Evolutionary conservation across 805 yeast genomes (phyloP).

Genomic region (Ogataea ganodermae): DNA sequence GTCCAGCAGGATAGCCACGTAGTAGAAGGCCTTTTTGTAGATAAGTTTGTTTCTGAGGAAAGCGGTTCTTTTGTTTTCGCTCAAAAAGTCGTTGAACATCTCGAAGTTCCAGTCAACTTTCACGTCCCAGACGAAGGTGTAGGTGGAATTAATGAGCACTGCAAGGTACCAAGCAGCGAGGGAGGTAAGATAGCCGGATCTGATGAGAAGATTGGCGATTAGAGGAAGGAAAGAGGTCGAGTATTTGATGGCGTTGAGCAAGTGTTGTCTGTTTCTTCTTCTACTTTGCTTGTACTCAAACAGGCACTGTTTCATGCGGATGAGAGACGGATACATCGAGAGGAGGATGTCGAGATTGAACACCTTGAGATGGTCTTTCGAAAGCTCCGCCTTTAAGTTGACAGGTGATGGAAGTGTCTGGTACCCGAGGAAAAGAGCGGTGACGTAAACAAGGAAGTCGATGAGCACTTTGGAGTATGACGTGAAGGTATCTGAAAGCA

Average conservation of each 20-base stretch:
- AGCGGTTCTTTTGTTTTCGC: conserved; percentile 18
- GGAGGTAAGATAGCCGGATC: conserved; percentile 27
- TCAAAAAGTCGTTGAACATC: conserved; percentile 42
- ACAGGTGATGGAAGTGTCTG: conserved; percentile 36
- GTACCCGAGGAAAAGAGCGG: conserved; percentile 44
- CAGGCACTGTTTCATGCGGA: conserved; percentile 82
- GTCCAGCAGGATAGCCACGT: conserved; percentile 59
- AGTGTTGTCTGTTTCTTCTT: conserved; percentile 49
- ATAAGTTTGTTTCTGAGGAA: conserved; percentile 34
- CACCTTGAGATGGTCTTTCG: conserved; percentile 31
- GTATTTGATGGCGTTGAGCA: conserved; percentile 77
- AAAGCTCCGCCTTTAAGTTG: conserved; percentile 27
- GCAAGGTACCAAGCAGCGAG: conserved; percentile 46
- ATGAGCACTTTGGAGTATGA: conserved; percentile 77
- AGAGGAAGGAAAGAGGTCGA: conserved; percentile 60
- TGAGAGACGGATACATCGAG: conserved; percentile 59
- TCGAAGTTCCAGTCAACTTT: conserved; percentile 84
- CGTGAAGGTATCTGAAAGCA: conserved; percentile 81
- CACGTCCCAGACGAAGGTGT: conserved; percentile 88
- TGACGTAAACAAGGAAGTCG: conserved; percentile 62
- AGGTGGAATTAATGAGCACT: conserved; percentile 64
- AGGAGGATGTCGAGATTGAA: conserved; percentile 35
- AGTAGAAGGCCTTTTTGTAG: conserved; percentile 46
- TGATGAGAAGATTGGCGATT: conserved; percentile 35
- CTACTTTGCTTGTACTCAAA: conserved; percentile 59